These are phyloP conservation scores for Diaporthe ampelina DNA, from an alignment of 2,329 filamentous ascomycete species.

Conservation along the genomic window DNA sequence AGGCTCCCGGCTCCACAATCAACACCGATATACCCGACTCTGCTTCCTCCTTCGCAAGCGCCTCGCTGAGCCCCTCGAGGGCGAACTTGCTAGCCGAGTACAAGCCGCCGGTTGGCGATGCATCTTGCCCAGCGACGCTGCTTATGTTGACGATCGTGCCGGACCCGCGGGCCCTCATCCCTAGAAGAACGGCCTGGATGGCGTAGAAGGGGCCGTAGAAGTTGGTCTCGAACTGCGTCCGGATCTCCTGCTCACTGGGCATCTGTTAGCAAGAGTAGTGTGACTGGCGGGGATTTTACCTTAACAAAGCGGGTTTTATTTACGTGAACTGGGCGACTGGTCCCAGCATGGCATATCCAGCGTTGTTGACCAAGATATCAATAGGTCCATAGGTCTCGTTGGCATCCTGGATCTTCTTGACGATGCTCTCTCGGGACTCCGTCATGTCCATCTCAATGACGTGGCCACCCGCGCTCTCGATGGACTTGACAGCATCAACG, in stretches of 20 bases:
- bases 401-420: slow-evolving; percentile 44
- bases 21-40: slow-evolving; percentile 51
- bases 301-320: background rate
- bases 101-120: background rate
- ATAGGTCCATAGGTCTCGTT: slow-evolving; percentile 44
- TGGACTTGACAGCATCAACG: slow-evolving; percentile 45
- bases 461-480: slow-evolving; percentile 48
- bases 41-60: background rate
- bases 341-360: slow-evolving; percentile 43
- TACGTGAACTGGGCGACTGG: slow-evolving; percentile 28
- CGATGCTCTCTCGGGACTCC: slow-evolving; percentile 47
- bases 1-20: slow-evolving; percentile 58
- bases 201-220: slow-evolving; percentile 49
- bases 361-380: slow-evolving; percentile 50
- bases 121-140: background rate
- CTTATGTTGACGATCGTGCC: background rate
- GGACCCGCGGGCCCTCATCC: background rate
- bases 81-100: slow-evolving; percentile 2
- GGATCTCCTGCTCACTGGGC: slow-evolving; percentile 46
- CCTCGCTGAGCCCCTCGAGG: background rate
- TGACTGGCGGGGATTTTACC: background rate
- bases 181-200: slow-evolving; percentile 48
- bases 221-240: slow-evolving; percentile 48
- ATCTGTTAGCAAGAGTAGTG: background rate
- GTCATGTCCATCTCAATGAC: slow-evolving; percentile 50